Evolutionary conservation across 1,139 yeast genomes (phyloP).

Genomic region (Pichia kudriavzevii): DNA sequence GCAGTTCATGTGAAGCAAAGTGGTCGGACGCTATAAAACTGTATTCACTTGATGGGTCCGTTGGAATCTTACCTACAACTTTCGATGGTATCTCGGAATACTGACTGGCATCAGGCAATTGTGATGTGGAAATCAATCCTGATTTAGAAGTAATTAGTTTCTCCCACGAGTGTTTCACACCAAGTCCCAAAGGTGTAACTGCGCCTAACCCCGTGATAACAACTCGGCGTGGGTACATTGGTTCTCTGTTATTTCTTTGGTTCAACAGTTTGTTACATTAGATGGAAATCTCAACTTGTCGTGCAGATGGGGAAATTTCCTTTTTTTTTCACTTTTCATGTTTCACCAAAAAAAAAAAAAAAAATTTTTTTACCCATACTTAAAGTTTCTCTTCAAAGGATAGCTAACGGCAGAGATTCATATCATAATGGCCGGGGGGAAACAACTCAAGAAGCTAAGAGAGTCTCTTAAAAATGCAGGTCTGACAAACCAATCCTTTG

Average conservation of each 20-base stretch:
- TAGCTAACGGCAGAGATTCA: neutral
- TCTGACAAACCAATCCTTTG: conserved; percentile 69
- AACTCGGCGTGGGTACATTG: conserved; percentile 42
- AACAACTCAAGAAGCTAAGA: conserved; percentile 78
- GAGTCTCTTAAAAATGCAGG: conserved; percentile 73
- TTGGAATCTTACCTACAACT: conserved; percentile 72
- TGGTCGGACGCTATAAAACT: conserved; percentile 29
- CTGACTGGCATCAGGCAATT: conserved; percentile 38
- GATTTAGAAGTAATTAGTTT: conserved; percentile 42
- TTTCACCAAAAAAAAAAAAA: no score
- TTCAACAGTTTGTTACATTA: no score
- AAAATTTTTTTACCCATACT: neutral
- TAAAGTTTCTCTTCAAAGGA: neutral
- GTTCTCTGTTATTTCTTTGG: no score
- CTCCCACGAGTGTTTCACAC: conserved; percentile 47
- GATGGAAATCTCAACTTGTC: no score
- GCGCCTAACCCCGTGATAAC: conserved; percentile 90
- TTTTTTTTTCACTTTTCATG: no score
- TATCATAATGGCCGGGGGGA: conserved; percentile 61
- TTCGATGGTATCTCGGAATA: conserved; percentile 62
- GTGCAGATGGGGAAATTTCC: no score
- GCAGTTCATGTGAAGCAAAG: conserved; percentile 36
- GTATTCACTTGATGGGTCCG: conserved; percentile 32
- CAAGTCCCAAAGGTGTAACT: conserved; percentile 80
- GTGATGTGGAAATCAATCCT: conserved; percentile 50